Evolutionary conservation across 2,329 filamentous ascomycete species (phyloP).

Genomic region (Xylaria sp.): DNA sequence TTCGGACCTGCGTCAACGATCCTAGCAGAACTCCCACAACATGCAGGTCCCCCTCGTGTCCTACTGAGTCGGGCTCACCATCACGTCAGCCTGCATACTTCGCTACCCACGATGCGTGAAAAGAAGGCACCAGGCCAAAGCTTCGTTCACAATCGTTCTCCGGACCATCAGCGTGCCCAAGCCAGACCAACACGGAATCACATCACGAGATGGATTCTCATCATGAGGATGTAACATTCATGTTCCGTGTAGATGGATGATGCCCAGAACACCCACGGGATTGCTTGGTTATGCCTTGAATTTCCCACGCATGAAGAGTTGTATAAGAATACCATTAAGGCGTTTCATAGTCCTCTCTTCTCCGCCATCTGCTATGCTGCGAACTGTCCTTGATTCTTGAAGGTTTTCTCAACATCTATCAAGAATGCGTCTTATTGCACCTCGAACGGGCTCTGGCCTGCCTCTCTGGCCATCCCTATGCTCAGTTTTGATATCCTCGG

Average conservation of each 20-base stretch:
- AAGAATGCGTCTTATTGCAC: slow-evolving; percentile 15
- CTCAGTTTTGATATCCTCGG: background rate
- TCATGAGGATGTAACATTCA: slow-evolving; percentile 18
- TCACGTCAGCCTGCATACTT: slow-evolving; percentile 31
- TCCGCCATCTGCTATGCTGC: background rate
- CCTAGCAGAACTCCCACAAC: slow-evolving; percentile 9
- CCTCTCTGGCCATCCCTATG: slow-evolving; percentile 10
- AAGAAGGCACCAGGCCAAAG: slow-evolving; percentile 1
- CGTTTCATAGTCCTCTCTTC: background rate
- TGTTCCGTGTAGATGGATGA: slow-evolving; percentile 4
- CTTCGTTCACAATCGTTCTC: slow-evolving; percentile 24
- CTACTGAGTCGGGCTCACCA: slow-evolving; percentile 1
- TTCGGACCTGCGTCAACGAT: slow-evolving; percentile 33
- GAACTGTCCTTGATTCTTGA: background rate
- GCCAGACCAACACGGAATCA: background rate
- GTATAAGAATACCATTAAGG: slow-evolving; percentile 10
- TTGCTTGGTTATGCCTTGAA: slow-evolving; percentile 10
- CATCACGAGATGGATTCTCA: slow-evolving; percentile 16
- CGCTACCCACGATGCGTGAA: background rate
- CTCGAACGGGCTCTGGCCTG: slow-evolving; percentile 7
- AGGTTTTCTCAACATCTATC: background rate
- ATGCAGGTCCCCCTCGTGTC: slow-evolving; percentile 25
- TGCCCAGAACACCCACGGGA: slow-evolving; percentile 7
- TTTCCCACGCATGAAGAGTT: background rate
- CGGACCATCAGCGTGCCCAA: slow-evolving; percentile 11